Evolutionary conservation across 345 rosid genomes (phyloP).

Genomic region (Gossypium turneri): DNA sequence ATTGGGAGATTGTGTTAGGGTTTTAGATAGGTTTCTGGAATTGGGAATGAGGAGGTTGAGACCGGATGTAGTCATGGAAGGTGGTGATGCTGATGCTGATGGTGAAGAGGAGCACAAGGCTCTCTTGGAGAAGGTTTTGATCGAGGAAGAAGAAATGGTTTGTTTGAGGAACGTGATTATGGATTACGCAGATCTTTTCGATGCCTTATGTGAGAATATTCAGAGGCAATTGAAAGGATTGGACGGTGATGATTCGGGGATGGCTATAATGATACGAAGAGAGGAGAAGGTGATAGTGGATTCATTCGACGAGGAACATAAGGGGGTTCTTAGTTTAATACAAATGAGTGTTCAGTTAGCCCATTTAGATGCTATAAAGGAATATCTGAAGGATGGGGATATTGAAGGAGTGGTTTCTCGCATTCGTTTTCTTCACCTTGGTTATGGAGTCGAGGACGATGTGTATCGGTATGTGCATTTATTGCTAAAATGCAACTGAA

Average conservation of each 20-base stretch:
- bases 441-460: constrained; percentile 60
- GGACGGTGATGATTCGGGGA: constrained; percentile 38
- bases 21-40: constrained; percentile 57
- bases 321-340: constrained; percentile 48
- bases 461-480: constrained; percentile 53
- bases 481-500: neutral
- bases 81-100: constrained; percentile 15
- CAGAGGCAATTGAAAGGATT: constrained; percentile 53
- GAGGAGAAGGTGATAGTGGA: constrained; percentile 28
- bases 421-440: constrained; percentile 66
- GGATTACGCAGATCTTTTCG: constrained; percentile 60
- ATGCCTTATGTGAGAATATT: constrained; percentile 66
- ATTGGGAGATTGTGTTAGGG: constrained; percentile 35
- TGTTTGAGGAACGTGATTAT: constrained; percentile 51
- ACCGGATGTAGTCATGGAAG: constrained; percentile 35
- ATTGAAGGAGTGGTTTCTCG: constrained; percentile 51
- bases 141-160: constrained; percentile 49
- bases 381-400: constrained; percentile 38
- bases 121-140: constrained; percentile 12
- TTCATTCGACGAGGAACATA: constrained; percentile 38
- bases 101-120: constrained; percentile 21
- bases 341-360: constrained; percentile 61
- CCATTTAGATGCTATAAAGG: constrained; percentile 65
- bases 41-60: constrained; percentile 66
- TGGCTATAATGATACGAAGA: constrained; percentile 38